Evolutionary conservation across 345 rosid genomes (phyloP), one percentile per base, ranked within the genome.

Genomic region (Hibiscus tridactylites): DNA sequence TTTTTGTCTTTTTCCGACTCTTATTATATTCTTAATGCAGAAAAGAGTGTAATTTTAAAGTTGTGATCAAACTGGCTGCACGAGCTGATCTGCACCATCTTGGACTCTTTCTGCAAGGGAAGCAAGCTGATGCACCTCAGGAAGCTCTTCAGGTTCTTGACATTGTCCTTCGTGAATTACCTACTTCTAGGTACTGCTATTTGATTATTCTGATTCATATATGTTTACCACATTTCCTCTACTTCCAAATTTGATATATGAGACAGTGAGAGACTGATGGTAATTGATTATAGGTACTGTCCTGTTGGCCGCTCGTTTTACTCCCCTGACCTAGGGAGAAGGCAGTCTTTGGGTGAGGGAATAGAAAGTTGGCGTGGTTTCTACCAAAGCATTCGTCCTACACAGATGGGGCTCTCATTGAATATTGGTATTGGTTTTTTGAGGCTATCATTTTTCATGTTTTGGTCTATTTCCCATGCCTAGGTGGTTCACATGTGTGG

Each of bases 301-400:
- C 97, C 98, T 4, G 96, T 93, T 64, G 96, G 88, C 60, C 92
- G 98, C 65, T 93, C 98, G 12, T 93, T 93, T 79, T 93, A 89
- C 75, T 87, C 93, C 31, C 97, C 98, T 79, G 68, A 85, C 65
- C 82, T 93, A 17, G 98, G 98, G 73, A 86, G 86, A 77, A 89
- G 88, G 78, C 92, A 88, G 37, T 69, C 92, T 19, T 76, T 93
- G 77, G 98, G 98, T 4, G 97, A 93, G 76, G 97, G 97, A 62
- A 74, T 93, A 78, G 98, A 93, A 81, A 89, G 97, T 76, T 93
- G 98, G 97, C 92, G 96, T 73, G 97, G 98, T 68, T 93, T 93
- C 73, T 93, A 93, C 73, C 98, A 93, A 72, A 93, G 98, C 75
- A 91, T 93, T 73, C 97, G 98, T 50, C 97, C 98, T 9, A 93